Percentiles rank a stretch among this genome's conserved stretches.
These are phyloP conservation scores for Poterioochromonas sp. DNA, from an alignment of 352 stramenopile genomes.

Conservation along the genomic window DNA sequence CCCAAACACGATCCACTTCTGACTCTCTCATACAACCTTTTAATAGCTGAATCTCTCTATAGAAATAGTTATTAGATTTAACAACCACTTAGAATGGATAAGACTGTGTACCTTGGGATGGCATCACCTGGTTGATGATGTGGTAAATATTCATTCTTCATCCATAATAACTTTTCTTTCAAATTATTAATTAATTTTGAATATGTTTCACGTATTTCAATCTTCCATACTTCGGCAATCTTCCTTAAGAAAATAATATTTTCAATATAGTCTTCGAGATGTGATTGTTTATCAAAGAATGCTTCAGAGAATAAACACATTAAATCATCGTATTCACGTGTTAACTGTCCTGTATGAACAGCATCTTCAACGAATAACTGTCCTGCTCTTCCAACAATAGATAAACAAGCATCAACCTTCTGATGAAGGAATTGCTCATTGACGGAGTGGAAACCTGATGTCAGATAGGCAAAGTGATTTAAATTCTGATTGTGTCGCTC, in stretches of 20 bases:
- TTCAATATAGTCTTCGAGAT: conserved; percentile 3
- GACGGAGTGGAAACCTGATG: conserved; percentile 35
- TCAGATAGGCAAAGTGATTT: conserved; percentile 35
- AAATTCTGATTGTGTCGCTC: conserved; percentile 12
- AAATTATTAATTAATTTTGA: not conserved
- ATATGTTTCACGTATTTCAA: not conserved
- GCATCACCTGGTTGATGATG: conserved; percentile 25
- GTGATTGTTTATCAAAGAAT: conserved; percentile 9
- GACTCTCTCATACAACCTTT: conserved; percentile 36
- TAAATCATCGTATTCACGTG: conserved; percentile 19
- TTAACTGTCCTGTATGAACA: not conserved
- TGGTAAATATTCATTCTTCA: conserved; percentile 7
- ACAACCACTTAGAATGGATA: not conserved
- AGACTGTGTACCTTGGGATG: not conserved
- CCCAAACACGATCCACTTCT: conserved; percentile 37
- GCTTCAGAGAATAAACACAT: conserved; percentile 12
- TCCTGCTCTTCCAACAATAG: not conserved
- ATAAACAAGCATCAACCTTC: not conserved
- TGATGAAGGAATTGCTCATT: conserved; percentile 26
- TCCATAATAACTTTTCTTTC: not conserved
- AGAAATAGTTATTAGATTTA: not conserved
- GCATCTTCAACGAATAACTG: not conserved
- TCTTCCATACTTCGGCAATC: conserved; percentile 28
- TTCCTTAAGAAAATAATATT: conserved; percentile 23
- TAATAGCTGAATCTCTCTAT: conserved; percentile 26